Evolutionary conservation across 202 grass and related monocot genomes (phyloP).

Genomic region (Eragrostis tef): DNA sequence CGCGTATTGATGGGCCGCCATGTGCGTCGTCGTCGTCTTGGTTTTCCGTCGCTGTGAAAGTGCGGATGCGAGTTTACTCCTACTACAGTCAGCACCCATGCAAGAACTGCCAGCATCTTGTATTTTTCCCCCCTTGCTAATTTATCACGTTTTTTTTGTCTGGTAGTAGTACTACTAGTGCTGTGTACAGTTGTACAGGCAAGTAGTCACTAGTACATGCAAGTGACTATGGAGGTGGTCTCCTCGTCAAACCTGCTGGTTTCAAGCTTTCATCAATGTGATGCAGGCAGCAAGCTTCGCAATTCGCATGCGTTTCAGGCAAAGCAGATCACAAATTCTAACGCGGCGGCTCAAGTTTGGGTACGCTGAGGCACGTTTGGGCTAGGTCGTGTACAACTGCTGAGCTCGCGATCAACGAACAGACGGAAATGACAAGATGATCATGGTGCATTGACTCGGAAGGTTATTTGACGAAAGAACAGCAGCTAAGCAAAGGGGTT

Average conservation of each 20-base stretch:
- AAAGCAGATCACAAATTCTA: neutral
- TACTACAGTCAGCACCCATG: neutral
- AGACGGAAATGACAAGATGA: neutral
- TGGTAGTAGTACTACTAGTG: too few relatives aligned
- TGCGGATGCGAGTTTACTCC: neutral
- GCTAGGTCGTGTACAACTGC: too few relatives aligned
- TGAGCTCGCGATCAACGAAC: neutral
- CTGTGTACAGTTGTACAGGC: too few relatives aligned
- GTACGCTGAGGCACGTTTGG: neutral
- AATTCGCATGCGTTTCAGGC: neutral
- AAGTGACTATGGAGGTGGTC: too few relatives aligned
- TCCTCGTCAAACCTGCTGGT: slow-evolving; percentile 24
- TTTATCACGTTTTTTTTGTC: slow-evolving; percentile 12
- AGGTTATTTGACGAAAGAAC: too few relatives aligned
- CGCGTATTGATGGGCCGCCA: neutral
- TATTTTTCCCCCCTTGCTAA: neutral
- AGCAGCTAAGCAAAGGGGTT: neutral
- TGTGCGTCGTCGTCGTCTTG: neutral
- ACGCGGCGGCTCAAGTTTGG: neutral
- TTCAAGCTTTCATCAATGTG: neutral
- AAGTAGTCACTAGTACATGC: too few relatives aligned
- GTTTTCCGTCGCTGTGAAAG: neutral
- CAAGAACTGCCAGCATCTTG: neutral
- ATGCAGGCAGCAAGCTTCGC: neutral
- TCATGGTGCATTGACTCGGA: neutral